Base-by-base conservation (phyloP, 768 basidiomycete species). In the Lactarius deliciosus region DNA sequence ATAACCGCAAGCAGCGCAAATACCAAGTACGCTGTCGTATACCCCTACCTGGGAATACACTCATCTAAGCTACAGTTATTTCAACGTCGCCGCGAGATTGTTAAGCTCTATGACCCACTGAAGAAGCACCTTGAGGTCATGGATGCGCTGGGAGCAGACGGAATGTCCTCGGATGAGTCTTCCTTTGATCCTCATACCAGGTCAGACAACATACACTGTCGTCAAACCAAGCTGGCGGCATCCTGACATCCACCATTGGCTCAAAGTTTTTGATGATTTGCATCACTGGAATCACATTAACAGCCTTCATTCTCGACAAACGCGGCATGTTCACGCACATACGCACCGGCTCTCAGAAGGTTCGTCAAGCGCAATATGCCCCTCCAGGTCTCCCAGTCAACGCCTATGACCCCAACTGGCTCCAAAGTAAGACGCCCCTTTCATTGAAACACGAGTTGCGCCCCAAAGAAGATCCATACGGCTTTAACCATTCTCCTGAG, bases 151-250 rank as follows among this genome's bases (percentile, higher is more conserved):
- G 59, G 59, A 4, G 9, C 11, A 5, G 11, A 60, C 32, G 59
- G 59, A 10, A 60, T 60, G 41, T 61, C 60, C 15, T 28, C 45
- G 3, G 47, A 61, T 16, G 60, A 61, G n/a, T 61, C 60, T n/a
- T 1, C 36, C 36, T 38, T 38, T 38, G 36, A 38, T 38, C 11
- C 36, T 38, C 10, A 15, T 25, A 22, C 45, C 28, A 47, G n/a
- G 45, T 8, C 50, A 47, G 2, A 20, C 34, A 30, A 61, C 34
- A 6, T 61, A 61, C 28, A 53, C 22, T 9, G 22, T 61, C 10
- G 15, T 28, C 22, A 61, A 53, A 18, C 60, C 47, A 0, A 18
- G 20, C 4, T 61, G 60, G 60, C 6, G 60, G 45, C 60, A 61
- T 25, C 60, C 60, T 22, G 22, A 53, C 34, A 5, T 61, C n/a